Conservation (phyloP, 2,329 filamentous ascomycete genomes). For the Epichloe festucae region DNA sequence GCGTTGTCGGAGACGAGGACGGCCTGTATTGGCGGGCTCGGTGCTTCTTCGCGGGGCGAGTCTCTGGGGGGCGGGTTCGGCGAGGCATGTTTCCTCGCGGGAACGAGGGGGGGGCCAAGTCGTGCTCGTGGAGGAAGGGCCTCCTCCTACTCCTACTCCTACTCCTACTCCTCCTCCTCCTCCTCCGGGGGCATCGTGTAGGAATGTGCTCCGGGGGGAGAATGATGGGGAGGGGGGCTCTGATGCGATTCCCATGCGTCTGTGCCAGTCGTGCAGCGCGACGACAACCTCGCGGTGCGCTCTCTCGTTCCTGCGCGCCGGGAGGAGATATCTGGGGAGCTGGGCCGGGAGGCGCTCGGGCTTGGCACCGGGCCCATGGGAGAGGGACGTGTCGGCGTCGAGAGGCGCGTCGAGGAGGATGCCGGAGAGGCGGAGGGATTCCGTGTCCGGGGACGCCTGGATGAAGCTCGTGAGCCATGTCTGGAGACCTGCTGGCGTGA, state of each 20-base stretch:
- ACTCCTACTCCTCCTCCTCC: neutral
- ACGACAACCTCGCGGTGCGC: conserved; percentile 48
- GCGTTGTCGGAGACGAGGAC: neutral
- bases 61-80: neutral
- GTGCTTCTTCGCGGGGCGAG: neutral
- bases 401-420: conserved; percentile 62
- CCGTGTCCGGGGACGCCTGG: conserved; percentile 61
- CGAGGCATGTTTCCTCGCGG: neutral
- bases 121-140: neutral
- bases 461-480: conserved; percentile 63
- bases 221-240: neutral
- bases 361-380: conserved; percentile 34
- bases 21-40: neutral
- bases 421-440: conserved; percentile 56
- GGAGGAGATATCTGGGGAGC: conserved; percentile 61
- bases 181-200: conserved; percentile 1
- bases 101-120: too few relatives aligned
- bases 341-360: conserved; percentile 69
- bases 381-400: conserved; percentile 20
- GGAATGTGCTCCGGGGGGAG: conserved; percentile 1
- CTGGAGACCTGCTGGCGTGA: conserved; percentile 56
- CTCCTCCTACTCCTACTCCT: too few relatives aligned
- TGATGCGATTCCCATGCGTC: conserved; percentile 7
- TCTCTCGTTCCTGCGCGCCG: conserved; percentile 40
- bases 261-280: conserved; percentile 36